Base-by-base conservation (phyloP, 2,329 filamentous ascomycete genomes). In the Penicillium sp. region DNA sequence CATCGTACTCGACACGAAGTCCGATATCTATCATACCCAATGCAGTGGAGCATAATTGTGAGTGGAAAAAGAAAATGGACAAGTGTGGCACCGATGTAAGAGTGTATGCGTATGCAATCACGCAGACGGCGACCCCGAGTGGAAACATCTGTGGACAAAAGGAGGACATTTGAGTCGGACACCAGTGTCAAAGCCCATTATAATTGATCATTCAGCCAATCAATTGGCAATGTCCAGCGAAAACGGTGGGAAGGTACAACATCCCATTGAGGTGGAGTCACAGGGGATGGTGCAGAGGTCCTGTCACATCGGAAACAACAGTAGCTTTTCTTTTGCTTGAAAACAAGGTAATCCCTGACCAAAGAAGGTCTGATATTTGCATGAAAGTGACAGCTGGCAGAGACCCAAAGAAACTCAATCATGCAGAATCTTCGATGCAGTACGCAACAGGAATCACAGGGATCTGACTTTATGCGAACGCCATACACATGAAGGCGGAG, bases 301-400 rank as follows among this genome's bases (percentile, higher is more conserved):
- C 50, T 50, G 48, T 61, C 54, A 55, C 53, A 60, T 56, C 50
- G 52, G 48, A 45, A 60, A 58, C 23, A 47, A 59, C 48, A 55
- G 48, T 38, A 53, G 43, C 46, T 46, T 56, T 57, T 44, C 43
- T 58, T 32, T 54, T 54, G 52, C 47, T 53, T 47, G 46, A 42
- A 54, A 54, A 46, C 59, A 62, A 57, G 57, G 61, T 64, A 59
- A 56, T 54, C 54, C 59, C 57, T 58, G 53, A 50, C 43, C 29
- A 46, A 37, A 47, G 55, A 27, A 53, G 47, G 50, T 56, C 58
- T 61, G 53, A 52, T 53, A 58, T 61, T 53, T 60, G 61, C 63
- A 62, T 66, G 58, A 60, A 58, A 51, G 50, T 64, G 63, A 65
- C 64, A 68, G 61, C 63, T 71, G 67, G 67, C 66, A 67, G 59